phyloP scores from a whole-genome alignment of 306 rosid genomes.

The Citrullus mucosospermus region DNA sequence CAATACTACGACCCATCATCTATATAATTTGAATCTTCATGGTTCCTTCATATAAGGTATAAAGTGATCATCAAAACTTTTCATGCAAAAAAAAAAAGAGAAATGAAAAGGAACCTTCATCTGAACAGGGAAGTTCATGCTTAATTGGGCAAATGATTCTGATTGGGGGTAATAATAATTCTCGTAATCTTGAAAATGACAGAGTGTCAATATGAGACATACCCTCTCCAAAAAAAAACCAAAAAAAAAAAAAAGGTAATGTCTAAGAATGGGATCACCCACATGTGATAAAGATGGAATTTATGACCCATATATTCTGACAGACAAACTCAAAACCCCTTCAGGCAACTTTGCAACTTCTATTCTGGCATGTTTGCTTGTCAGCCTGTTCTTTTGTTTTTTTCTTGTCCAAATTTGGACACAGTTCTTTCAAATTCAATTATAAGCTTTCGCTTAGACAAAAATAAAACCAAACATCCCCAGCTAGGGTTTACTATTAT shows the following conservation, averaged over 20 bases:
- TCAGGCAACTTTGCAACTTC: background rate
- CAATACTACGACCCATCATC: background rate
- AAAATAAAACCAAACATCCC: background rate
- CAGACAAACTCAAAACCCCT: conserved; percentile 5
- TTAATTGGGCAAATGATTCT: background rate
- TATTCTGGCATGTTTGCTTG: conserved; percentile 5
- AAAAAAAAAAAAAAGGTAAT: background rate
- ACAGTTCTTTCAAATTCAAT: background rate
- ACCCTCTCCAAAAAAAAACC: too few relatives aligned
- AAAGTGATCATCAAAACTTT: background rate
- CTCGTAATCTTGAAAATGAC: background rate
- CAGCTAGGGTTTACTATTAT: background rate
- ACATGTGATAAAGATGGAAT: conserved; percentile 11
- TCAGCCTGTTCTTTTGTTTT: conserved; percentile 11
- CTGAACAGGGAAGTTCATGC: background rate
- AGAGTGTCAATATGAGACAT: background rate
- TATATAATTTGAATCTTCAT: background rate
- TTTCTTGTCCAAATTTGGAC: conserved; percentile 3
- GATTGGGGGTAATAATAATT: background rate
- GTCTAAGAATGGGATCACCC: conserved; percentile 1
- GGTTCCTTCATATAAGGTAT: background rate
- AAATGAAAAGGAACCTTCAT: background rate
- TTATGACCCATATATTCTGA: conserved; percentile 9
- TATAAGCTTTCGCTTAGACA: background rate
- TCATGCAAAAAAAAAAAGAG: background rate